A percentile compares a stretch with the other conserved stretches of the same genome.
Evolutionary conservation across 176 grass and related monocot genomes (phyloP).

Genomic region (Melocanna baccifera): DNA sequence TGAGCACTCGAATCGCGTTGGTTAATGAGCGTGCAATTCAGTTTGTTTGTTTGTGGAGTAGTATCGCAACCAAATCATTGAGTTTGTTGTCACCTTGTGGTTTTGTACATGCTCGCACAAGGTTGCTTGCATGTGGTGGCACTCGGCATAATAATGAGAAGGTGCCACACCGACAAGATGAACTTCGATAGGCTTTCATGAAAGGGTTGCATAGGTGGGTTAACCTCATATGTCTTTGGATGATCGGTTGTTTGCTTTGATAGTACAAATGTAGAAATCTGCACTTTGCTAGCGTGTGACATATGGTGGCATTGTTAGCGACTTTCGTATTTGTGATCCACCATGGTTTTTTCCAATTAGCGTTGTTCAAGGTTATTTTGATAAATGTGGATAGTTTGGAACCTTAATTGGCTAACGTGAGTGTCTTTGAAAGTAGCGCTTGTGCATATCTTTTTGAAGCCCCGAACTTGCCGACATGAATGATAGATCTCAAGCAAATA

Average conservation of each 20-base stretch:
- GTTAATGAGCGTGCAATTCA: neutral
- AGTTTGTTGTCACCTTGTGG: neutral
- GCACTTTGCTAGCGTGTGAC: neutral
- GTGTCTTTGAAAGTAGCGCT: neutral
- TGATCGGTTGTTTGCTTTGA: neutral
- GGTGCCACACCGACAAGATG: neutral
- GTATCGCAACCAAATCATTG: neutral
- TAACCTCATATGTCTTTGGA: neutral
- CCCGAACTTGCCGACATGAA: neutral
- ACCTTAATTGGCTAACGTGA: neutral
- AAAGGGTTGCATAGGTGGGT: neutral
- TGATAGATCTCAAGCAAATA: conserved; percentile 19
- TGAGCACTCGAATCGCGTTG: neutral
- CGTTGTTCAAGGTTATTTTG: neutral
- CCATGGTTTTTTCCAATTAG: neutral
- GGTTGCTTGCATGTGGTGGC: neutral
- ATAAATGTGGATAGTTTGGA: neutral
- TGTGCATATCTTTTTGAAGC: neutral
- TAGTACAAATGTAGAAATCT: neutral
- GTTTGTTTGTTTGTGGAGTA: neutral
- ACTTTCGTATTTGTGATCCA: neutral
- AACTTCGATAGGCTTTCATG: neutral
- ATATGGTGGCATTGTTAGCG: neutral
- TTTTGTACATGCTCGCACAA: neutral
- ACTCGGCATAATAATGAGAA: neutral